Conservation (phyloP, 345 rosid genomes). For the Hibiscus tridactylites region DNA sequence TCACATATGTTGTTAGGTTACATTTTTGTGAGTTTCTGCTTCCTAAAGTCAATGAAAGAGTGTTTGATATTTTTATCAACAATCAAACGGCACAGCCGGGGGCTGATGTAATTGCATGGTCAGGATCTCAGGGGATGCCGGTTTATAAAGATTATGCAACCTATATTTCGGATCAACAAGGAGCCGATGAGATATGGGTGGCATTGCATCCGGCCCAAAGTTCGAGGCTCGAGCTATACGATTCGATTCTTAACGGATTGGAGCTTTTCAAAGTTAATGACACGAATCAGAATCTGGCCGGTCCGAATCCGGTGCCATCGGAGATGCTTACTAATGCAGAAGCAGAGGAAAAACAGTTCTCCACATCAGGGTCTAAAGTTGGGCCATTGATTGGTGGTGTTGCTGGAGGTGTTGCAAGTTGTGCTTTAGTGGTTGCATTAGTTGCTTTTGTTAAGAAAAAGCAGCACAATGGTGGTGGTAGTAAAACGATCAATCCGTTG, state of each 20-base stretch:
- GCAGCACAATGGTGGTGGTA: constrained; percentile 8
- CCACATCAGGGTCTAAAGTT: constrained; percentile 6
- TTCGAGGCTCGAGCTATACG: constrained; percentile 30
- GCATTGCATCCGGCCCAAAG: constrained; percentile 37
- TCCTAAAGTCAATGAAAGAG: constrained; percentile 32
- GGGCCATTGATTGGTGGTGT: constrained; percentile 23
- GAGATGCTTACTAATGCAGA: constrained; percentile 25
- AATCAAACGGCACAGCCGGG: constrained; percentile 32
- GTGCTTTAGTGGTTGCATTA: constrained; percentile 25
- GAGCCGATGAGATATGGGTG: constrained; percentile 25
- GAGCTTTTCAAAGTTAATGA: constrained; percentile 54
- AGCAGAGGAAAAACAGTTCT: neutral
- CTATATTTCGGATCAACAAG: constrained; percentile 15
- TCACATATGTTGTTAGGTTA: constrained; percentile 42
- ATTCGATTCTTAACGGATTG: constrained; percentile 42
- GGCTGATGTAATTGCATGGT: constrained; percentile 46
- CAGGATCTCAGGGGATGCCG: constrained; percentile 34
- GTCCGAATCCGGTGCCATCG: constrained; percentile 41
- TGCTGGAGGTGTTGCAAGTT: constrained; percentile 34
- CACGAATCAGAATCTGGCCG: constrained; percentile 33
- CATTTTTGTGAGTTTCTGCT: constrained; percentile 50
- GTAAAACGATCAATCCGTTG: constrained; percentile 21
- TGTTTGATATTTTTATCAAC: constrained; percentile 44
- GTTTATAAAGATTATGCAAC: constrained; percentile 41
- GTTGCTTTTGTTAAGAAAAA: constrained; percentile 11